Evolutionary conservation across 345 rosid species (phyloP), one percentile per base, ranked within the genome.

Genomic region (Eucalyptus guilfoylei): DNA sequence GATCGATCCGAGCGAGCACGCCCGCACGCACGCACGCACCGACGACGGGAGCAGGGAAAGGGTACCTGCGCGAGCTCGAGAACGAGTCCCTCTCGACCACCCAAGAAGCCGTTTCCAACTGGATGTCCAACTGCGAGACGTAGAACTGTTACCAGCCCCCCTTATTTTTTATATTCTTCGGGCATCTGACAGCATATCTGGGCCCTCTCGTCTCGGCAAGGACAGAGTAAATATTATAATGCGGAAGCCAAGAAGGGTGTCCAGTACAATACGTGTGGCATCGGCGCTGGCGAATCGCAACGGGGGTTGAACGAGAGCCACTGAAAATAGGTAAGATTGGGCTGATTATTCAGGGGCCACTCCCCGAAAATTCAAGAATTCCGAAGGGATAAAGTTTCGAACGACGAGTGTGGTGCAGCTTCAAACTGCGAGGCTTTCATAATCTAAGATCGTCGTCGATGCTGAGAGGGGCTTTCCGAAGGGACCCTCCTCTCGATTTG

Each of bases 371-470:
- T 47, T 88, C 26, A 40, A 52, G 72, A 52, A 49, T 55, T 55
- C 30, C 34, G 88, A 89, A 86, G 30, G 89, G 95, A 94, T 94
- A 94, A 93, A 92, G 88, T 87, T 13, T 85, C 52, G 28, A 58
- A 80, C 89, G 49, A 50, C 88, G 91, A 90, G 92, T 91, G 96
- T 94, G 96, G 95, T 91, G 91, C 45, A 90, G 95, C 93, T 94
- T 94, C 91, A 89, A 91, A 87, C 89, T 45, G 1, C 23, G 87
- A 88, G 76, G 88, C 49, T 86, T 85, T 92, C 91, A 93, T 13
- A 30, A 28, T 32, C 24, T 76, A 40, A 3, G 30, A 76, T 76
- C 47, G 11, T 72, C 45, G 2, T 11, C 83, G 2, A 40, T 8
- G 83, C 83, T 4, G 83, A 76, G 83, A 21, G 83, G 81, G 81